Percentiles rank a stretch among this genome's conserved stretches.
phyloP scores from a whole-genome alignment of 441 rosid genomes.

The Adansonia gregorii region DNA sequence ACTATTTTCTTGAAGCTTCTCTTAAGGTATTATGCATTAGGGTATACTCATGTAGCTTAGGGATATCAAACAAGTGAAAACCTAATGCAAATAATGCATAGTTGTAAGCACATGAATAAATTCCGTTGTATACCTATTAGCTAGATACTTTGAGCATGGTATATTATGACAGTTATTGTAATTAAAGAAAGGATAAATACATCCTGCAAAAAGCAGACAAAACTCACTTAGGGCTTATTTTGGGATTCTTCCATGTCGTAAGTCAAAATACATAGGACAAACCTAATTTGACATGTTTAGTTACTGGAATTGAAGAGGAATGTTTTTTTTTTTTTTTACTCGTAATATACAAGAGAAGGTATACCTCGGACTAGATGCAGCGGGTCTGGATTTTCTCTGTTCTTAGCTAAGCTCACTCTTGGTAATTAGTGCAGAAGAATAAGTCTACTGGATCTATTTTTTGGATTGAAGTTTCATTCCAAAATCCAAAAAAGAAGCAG shows the following conservation, averaged over 20 bases:
- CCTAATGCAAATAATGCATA: background rate
- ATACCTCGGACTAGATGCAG: background rate
- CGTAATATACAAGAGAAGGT: background rate
- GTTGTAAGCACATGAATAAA: background rate
- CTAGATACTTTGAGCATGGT: background rate
- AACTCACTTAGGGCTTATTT: background rate
- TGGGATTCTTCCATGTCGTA: background rate
- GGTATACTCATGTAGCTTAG: background rate
- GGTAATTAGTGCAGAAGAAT: background rate
- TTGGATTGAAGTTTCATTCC: background rate
- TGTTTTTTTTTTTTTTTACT: background rate
- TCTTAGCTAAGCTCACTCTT: background rate
- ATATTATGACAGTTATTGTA: background rate
- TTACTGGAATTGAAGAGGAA: background rate
- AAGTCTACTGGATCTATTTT: background rate
- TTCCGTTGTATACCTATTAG: background rate
- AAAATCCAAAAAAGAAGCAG: background rate
- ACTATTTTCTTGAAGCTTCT: slow-evolving; percentile 75
- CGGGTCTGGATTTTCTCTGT: background rate
- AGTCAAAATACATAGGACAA: background rate
- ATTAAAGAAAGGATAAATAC: background rate
- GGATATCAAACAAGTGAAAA: background rate
- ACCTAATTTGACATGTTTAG: background rate
- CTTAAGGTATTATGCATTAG: slow-evolving; percentile 46
- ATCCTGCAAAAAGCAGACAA: background rate